A percentile compares a stretch with the other conserved stretches of the same genome.
phyloP scores from a whole-genome alignment of 2,329 filamentous ascomycete genomes.

The Chaetomiaceae sp. region DNA sequence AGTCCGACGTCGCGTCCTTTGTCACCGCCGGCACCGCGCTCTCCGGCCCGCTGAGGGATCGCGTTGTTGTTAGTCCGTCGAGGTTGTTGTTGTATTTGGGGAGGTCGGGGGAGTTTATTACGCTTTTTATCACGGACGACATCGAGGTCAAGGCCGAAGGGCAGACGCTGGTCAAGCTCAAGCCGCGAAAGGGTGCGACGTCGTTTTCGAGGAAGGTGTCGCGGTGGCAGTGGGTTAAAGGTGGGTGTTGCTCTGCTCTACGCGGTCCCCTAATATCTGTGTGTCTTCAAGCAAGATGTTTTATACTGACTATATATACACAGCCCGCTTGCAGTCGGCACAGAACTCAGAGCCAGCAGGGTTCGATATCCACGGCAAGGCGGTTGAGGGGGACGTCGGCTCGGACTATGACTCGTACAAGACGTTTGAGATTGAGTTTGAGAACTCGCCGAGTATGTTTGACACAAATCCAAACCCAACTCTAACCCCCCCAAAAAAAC shows the following conservation, averaged over 20 bases:
- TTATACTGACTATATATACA: neutral
- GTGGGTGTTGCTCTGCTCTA: conserved; percentile 12
- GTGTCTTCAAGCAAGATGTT: neutral
- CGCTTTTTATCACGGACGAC: conserved; percentile 29
- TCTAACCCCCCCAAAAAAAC: no score
- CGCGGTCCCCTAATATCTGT: neutral
- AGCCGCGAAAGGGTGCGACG: conserved; percentile 25
- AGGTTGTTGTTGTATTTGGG: conserved; percentile 28
- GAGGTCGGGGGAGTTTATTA: conserved; percentile 28
- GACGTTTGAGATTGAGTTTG: conserved; percentile 31
- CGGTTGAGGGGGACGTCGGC: conserved; percentile 25
- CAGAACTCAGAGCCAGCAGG: conserved; percentile 24
- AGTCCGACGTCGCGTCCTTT: conserved; percentile 26
- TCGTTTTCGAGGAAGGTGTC: conserved; percentile 23
- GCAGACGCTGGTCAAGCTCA: conserved; percentile 28
- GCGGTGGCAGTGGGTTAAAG: conserved; percentile 27
- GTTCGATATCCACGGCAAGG: conserved; percentile 26
- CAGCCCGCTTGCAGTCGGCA: conserved; percentile 24
- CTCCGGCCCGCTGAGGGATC: conserved; percentile 26
- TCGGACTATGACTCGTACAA: conserved; percentile 28
- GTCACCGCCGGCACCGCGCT: conserved; percentile 29
- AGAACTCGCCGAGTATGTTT: conserved; percentile 28
- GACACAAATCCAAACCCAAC: no score
- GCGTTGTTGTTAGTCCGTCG: conserved; percentile 23
- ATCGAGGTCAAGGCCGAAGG: conserved; percentile 26